Evolutionary conservation across 176 grass and related monocot genomes (phyloP).

Genomic region (Juncus inflexus): DNA sequence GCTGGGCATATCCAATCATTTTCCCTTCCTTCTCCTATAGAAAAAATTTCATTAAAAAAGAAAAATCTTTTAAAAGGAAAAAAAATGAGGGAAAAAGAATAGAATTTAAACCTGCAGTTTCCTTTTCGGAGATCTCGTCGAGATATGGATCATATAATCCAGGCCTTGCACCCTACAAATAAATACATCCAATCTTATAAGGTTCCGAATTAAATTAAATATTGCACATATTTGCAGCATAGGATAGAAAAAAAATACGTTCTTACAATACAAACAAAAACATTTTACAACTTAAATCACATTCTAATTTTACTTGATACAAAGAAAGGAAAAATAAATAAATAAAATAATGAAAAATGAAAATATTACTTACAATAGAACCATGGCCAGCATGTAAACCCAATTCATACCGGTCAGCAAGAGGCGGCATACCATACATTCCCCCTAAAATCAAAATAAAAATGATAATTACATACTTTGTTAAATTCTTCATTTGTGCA

Average conservation of each 20-base stretch:
- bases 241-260: not conserved
- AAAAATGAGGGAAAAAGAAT: not conserved
- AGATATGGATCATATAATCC: conserved; percentile 44
- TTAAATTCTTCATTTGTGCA: too few species aligned
- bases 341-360: too few species aligned
- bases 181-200: not conserved
- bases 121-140: conserved; percentile 71
- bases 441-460: conserved; percentile 37
- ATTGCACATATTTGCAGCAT: too few species aligned
- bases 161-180: conserved; percentile 45
- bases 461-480: too few species aligned
- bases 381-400: conserved; percentile 42
- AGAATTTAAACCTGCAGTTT: conserved; percentile 47
- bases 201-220: not conserved
- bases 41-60: not conserved
- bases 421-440: conserved; percentile 64
- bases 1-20: conserved; percentile 88
- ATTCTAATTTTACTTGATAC: too few species aligned
- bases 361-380: conserved; percentile 44
- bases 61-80: not conserved
- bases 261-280: not conserved
- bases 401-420: conserved; percentile 65
- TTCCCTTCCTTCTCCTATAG: conserved; percentile 64
- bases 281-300: too few species aligned
- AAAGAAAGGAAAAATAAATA: too few species aligned